These are phyloP conservation scores for Cryptosporidium ryanae DNA, from an alignment of 169 alveolate species.

Conservation along the genomic window DNA sequence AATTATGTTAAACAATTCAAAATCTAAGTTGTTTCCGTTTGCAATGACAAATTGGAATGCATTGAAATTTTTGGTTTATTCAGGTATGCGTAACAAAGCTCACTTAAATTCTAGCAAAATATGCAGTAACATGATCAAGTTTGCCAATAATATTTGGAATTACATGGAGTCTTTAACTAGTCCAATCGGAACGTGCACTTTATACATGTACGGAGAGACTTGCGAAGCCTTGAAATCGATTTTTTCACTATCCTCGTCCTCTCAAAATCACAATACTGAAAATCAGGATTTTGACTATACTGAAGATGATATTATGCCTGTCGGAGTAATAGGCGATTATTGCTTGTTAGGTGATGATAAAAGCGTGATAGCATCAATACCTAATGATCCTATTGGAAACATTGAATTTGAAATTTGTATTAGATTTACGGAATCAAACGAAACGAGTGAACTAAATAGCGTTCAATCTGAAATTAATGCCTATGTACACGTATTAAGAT, in stretches of 20 bases:
- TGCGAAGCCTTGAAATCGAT: not conserved
- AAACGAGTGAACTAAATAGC: not conserved
- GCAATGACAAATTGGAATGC: constrained; percentile 69
- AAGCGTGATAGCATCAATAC: constrained; percentile 1
- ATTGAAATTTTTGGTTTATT: constrained; percentile 34
- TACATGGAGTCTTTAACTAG: constrained; percentile 2
- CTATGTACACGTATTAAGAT: constrained; percentile 61
- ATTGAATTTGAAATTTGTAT: constrained; percentile 55
- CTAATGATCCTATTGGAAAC: constrained; percentile 51
- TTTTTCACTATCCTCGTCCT: not conserved
- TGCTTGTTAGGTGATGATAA: not conserved
- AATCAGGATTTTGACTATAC: not conserved
- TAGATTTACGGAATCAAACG: constrained; percentile 33
- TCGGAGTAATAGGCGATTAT: constrained; percentile 53
- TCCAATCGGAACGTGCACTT: not conserved
- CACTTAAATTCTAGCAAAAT: not conserved
- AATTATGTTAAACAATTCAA: not conserved
- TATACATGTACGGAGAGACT: constrained; percentile 15
- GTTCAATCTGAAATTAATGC: not conserved
- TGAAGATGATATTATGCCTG: constrained; percentile 5
- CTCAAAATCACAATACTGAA: not conserved
- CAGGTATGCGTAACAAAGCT: not conserved
- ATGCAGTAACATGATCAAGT: constrained; percentile 16
- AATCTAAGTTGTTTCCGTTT: constrained; percentile 55
- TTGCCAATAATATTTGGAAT: constrained; percentile 20